Evolutionary conservation across 176 grass and related monocot species (phyloP), one percentile per base, ranked within the genome.

Genomic region (Phragmites australis): DNA sequence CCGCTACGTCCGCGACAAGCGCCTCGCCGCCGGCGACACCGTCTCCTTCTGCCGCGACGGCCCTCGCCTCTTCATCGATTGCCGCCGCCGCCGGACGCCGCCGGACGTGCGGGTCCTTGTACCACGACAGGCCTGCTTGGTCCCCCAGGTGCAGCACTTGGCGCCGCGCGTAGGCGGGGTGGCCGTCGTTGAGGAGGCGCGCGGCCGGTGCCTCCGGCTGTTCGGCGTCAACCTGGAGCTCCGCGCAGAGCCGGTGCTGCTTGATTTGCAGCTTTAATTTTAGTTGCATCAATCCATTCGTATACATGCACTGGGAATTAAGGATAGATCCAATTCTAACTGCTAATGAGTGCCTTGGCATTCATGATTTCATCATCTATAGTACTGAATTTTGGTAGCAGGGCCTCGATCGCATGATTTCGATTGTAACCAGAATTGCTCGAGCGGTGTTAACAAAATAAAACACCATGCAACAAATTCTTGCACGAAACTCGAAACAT

Each of bases 1-100:
- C 89, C 89, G 93, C 19, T 94, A 89, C 72, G 89, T 94, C 72
- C 83, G 74, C 81, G 86, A 88, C 51, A 89, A 86, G 83, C 74
- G 76, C 8, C 90, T 92, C 45, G 60, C 42, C 31, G 70, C 90
- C 0, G 90, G 90, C 50, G 90, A 92, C 74, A 92, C 83, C 42
- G 82, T 92, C 78, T 57, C 82, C 46, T 94, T 94, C 85, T 89
- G 32, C 69, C 88, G 82, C 31, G 78, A 76, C 39, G 74, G 80
- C 2, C 46, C 66, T 0, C 64, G 68, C 2, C 78, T 89, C 83
- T 89, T 77, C 74, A 80, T 93, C 63, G 88, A 85, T 10, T 89
- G 88, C 76, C 75, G 62, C 0, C 73, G 84, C 16, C 77, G 80
- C 9, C 42, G 32, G 30, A 18, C 23, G 26, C 56, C 13, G 40